Percentiles rank a stretch among this genome's conserved stretches.
Evolutionary conservation across 371 early-diverging fungal species (phyloP).

Genomic region (Nematocida sp.): DNA sequence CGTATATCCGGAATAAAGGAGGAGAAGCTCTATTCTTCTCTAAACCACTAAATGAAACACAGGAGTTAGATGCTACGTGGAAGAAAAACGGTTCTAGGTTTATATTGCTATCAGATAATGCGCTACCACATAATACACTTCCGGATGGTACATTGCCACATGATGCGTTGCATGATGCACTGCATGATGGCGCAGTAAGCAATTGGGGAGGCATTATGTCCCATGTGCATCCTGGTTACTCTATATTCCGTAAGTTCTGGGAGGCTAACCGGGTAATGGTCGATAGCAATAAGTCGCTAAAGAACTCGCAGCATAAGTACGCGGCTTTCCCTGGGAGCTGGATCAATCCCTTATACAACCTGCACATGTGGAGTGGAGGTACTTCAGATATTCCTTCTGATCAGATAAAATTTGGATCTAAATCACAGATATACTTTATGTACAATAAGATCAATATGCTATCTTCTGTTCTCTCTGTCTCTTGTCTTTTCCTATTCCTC

Average conservation of each 20-base stretch:
- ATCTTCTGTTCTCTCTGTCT: neutral
- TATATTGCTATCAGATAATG: too few relatives aligned
- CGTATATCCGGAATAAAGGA: too few relatives aligned
- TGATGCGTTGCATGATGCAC: too few relatives aligned
- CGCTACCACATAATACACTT: too few relatives aligned
- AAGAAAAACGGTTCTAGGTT: too few relatives aligned
- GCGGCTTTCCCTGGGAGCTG: neutral
- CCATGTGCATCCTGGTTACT: neutral
- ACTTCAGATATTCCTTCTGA: neutral
- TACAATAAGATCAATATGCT: neutral
- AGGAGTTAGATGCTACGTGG: too few relatives aligned
- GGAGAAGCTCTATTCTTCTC: too few relatives aligned
- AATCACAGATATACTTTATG: slow-evolving; percentile 28
- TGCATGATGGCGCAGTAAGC: too few relatives aligned
- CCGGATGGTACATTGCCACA: too few relatives aligned
- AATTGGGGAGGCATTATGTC: neutral
- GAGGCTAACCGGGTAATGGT: slow-evolving; percentile 29
- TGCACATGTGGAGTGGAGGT: slow-evolving; percentile 43
- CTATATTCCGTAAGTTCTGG: neutral
- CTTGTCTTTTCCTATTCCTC: neutral
- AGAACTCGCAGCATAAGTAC: slow-evolving; percentile 11
- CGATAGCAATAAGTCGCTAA: slow-evolving; percentile 8
- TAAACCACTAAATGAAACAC: too few relatives aligned
- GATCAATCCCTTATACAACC: neutral
- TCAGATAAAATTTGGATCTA: neutral